Percentiles rank a stretch among this genome's conserved stretches.
Conservation (phyloP, 2,329 filamentous ascomycete species). For the Aspergillus fumigatiaffinis region DNA sequence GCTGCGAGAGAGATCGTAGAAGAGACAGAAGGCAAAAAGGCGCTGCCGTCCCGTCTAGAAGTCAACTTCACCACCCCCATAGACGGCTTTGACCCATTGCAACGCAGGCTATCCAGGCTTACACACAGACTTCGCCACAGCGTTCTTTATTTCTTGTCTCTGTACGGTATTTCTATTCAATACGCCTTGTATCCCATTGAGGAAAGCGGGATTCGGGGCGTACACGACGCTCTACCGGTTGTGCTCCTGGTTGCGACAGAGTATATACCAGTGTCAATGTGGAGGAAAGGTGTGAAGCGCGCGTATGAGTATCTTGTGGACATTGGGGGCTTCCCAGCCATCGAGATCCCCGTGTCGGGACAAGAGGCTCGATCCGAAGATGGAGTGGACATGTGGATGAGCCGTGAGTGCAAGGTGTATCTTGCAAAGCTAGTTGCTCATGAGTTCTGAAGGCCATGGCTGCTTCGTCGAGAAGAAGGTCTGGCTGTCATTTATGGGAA, state of each 20-base stretch:
- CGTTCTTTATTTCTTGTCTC: neutral
- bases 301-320: neutral
- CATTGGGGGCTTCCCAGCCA: neutral
- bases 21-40: neutral
- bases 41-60: neutral
- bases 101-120: neutral
- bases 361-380: neutral
- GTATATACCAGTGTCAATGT: neutral
- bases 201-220: neutral
- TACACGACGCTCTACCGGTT: neutral
- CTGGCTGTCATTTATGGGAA: neutral
- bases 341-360: neutral
- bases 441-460: neutral
- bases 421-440: neutral
- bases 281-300: neutral
- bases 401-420: neutral
- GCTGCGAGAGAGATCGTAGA: neutral
- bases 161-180: neutral
- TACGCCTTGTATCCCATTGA: neutral
- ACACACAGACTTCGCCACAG: neutral
- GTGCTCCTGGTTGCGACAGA: neutral
- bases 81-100: neutral
- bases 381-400: neutral
- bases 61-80: neutral
- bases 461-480: neutral